Base-by-base conservation (phyloP, 2,329 filamentous ascomycete genomes). In the Oidium heveae region DNA sequence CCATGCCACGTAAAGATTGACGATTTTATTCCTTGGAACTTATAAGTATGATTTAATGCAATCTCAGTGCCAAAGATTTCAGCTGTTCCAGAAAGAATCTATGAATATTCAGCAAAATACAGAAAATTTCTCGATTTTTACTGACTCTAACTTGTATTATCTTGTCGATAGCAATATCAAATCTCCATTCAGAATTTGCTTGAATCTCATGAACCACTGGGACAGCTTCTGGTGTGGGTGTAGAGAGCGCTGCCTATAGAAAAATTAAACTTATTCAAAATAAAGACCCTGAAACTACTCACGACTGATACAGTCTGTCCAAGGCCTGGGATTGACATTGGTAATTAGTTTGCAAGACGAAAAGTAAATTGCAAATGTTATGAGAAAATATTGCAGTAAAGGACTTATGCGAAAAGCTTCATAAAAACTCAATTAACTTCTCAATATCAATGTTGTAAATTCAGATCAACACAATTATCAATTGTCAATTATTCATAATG, bases 51-150 rank as follows among this genome's bases (percentile, higher is more conserved):
- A 55, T 82, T 83, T 10, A 77, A 74, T 12, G 87, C 87, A 46
- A 98, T 82, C 69, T 98, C 91, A 55, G 89, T 88, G 65, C 91
- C 91, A 65, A 96, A 94, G 64, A 94, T 79, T 68, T 98, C 91
- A 52, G 89, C 91, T 1, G 82, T 86, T 57, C 91, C 91, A 36
- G 75, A 78, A 55, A 86, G 69, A 28, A 96, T 72, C 70, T 87
- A 41, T 67, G 53, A 74, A 57, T 33, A 66, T 61, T 56, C 68
- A 67, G 58, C 65, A 68, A 57, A 52, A 16, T 18, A 2, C 10
- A 39, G 36, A n/a, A 39, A 13, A 13, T 4, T 13, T 39, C 36
- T 4, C 10, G 36, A 39, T 4, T 4, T 13, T 39, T 39, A 39
- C 36, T 13, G 9, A 75, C 74, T 65, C 73, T 76, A 47, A 77